Conservation (phyloP, 2,329 filamentous ascomycete species). For the Colletotrichum lindemuthianum region DNA sequence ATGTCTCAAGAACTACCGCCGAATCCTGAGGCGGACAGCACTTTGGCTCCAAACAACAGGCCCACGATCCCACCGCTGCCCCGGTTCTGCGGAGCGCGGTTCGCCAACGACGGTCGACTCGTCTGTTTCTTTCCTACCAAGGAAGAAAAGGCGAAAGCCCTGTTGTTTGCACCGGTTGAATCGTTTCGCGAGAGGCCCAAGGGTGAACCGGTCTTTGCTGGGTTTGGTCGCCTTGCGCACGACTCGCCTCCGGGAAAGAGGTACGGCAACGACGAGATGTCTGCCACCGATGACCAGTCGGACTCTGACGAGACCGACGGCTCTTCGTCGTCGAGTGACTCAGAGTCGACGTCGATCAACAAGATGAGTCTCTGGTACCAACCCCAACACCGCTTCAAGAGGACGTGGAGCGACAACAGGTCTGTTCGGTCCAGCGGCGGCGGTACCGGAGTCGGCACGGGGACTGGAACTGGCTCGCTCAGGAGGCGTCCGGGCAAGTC, state of each 20-base stretch:
- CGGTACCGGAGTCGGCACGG: conserved; percentile 68
- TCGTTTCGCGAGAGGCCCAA: conserved; percentile 59
- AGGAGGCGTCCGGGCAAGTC: conserved; percentile 61
- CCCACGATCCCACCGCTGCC: conserved; percentile 66
- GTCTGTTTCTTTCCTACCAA: conserved; percentile 77
- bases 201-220: conserved; percentile 66
- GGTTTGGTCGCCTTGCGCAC: conserved; percentile 65
- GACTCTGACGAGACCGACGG: conserved; percentile 60
- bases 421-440: conserved; percentile 69
- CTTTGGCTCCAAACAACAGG: conserved; percentile 61
- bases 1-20: conserved; percentile 71
- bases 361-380: conserved; percentile 68
- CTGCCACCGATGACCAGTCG: conserved; percentile 61
- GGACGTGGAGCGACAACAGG: conserved; percentile 66
- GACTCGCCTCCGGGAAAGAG: conserved; percentile 60
- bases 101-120: conserved; percentile 70
- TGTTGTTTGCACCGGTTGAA: conserved; percentile 59
- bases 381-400: conserved; percentile 61
- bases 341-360: conserved; percentile 71
- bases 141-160: conserved; percentile 65
- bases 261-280: conserved; percentile 59
- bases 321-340: conserved; percentile 65
- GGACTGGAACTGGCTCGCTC: conserved; percentile 50
- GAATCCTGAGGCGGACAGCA: conserved; percentile 63
- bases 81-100: conserved; percentile 68